A percentile compares a stretch with the other conserved stretches of the same genome.
These are phyloP conservation scores for Cyberlindnera maritima DNA, from an alignment of 805 yeast species.

Conservation along the genomic window DNA sequence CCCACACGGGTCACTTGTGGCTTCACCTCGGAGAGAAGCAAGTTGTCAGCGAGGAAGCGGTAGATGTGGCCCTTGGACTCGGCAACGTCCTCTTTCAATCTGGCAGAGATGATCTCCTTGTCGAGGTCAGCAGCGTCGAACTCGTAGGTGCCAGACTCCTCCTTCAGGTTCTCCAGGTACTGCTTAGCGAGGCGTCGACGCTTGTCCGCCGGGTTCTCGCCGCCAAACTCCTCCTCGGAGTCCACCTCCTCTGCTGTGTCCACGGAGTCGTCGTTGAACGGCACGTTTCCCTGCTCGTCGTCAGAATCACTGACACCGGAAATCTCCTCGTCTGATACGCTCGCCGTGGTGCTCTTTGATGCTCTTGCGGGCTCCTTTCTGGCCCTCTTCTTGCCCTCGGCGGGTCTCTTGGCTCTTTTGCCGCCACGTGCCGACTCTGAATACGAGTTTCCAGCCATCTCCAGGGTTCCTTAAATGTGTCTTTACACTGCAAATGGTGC, in stretches of 20 bases:
- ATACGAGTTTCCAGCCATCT: conserved; percentile 59
- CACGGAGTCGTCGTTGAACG: conserved; percentile 23
- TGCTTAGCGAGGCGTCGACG: conserved; percentile 93
- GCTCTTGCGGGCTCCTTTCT: conserved; percentile 6
- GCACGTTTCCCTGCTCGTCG: conserved; percentile 42
- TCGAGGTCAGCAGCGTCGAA: conserved; percentile 93
- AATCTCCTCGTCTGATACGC: conserved; percentile 48
- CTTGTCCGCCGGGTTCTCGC: conserved; percentile 87
- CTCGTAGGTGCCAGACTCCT: conserved; percentile 48
- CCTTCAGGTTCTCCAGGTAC: conserved; percentile 75
- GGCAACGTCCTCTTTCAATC: conserved; percentile 86
- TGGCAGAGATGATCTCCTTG: conserved; percentile 74
- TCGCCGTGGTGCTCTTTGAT: neutral
- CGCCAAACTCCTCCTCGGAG: conserved; percentile 69
- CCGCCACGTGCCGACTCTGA: conserved; percentile 48
- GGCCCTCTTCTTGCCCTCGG: conserved; percentile 14
- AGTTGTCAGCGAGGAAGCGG: conserved; percentile 55
- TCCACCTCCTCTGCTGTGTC: conserved; percentile 42
- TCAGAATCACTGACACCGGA: conserved; percentile 50
- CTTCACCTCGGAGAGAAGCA: conserved; percentile 40
- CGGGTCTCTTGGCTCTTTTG: conserved; percentile 13
- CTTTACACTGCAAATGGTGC: neutral
- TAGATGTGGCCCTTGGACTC: conserved; percentile 84
- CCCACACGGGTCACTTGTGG: conserved; percentile 55
- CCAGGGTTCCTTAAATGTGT: neutral